Base-by-base conservation (phyloP, 2,329 filamentous ascomycete species). In the Pezicula rhizophila region DNA sequence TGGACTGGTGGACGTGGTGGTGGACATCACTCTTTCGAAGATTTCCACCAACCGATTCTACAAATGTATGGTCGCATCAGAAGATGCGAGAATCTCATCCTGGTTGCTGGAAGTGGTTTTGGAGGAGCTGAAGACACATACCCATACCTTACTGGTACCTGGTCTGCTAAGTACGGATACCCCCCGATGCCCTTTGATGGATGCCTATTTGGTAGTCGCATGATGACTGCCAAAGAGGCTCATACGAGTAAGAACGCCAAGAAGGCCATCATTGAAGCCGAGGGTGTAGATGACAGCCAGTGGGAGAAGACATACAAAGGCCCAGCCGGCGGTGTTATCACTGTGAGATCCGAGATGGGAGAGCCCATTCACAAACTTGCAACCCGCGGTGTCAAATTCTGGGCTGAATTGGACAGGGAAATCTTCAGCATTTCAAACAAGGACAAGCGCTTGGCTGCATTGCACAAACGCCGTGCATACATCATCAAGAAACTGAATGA, bases 331-430 rank as follows among this genome's bases (percentile, higher is more conserved):
- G 93, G 93, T 66, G 83, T 99, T 55, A 92, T 99, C 61, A 99
- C 93, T 25, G 93, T 99, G 43, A 83, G 90, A 56, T 99, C 93
- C 1, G 93, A 99, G 72, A 99, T 99, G 95, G 95, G 93, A 41
- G 93, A 99, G 76, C 95, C 93, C 5, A 99, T 99, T 54, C 93
- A 99, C 76, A 99, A 99, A 75, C 81, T 99, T 51, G 95, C 93
- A 14, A 99, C 93, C 43, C 87, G 95, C 51, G 93, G 93, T 79
- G 91, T 99, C 42, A 76, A 82, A 47, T 96, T 99, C 76, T 99
- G 93, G 93, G 85, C 90, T 44, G 95, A 99, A 72, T 96, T 99
- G 90, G 93, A 99, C 64, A 82, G 95, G 69, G 96, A 95, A 72
- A 97, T 99, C 63, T 99, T 99, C 76, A 87, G 83, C 64, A 75